Percentiles rank a stretch among this genome's conserved stretches.
Evolutionary conservation across 2,329 filamentous ascomycete genomes (phyloP).

Genomic region (Alternaria rosae): DNA sequence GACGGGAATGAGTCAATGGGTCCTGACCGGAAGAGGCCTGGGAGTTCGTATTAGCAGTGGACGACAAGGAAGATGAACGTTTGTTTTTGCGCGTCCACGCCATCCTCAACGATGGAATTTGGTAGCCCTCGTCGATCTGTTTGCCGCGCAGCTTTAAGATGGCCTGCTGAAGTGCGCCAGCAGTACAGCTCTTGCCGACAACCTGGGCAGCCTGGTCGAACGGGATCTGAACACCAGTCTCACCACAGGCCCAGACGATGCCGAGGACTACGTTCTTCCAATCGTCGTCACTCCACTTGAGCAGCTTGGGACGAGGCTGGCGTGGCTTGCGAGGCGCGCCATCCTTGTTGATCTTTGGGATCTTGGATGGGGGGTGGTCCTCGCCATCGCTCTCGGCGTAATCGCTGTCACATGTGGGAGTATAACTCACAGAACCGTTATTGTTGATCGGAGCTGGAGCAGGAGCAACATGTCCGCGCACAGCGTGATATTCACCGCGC

Average conservation of each 20-base stretch:
- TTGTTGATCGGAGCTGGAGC: background rate
- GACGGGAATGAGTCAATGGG: slow-evolving; percentile 1
- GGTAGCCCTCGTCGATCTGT: slow-evolving; percentile 28
- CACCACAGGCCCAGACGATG: slow-evolving; percentile 42
- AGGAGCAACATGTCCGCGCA: background rate
- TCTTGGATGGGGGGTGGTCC: slow-evolving; percentile 19
- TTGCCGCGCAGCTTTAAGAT: slow-evolving; percentile 40
- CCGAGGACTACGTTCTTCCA: slow-evolving; percentile 38
- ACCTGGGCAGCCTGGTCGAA: slow-evolving; percentile 40
- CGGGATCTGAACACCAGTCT: slow-evolving; percentile 37
- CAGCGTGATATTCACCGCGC: background rate
- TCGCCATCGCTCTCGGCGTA: slow-evolving; percentile 24
- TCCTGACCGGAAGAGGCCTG: slow-evolving; percentile 2
- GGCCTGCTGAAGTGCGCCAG: slow-evolving; percentile 43
- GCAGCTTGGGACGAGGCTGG: slow-evolving; percentile 36
- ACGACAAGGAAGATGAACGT: background rate
- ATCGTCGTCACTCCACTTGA: slow-evolving; percentile 42
- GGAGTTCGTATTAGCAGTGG: slow-evolving; percentile 13
- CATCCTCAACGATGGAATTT: slow-evolving; percentile 33
- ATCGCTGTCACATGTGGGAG: slow-evolving; percentile 18
- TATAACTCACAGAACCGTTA: slow-evolving; percentile 17
- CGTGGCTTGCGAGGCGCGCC: slow-evolving; percentile 40
- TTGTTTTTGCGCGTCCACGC: slow-evolving; percentile 32
- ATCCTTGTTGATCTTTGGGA: slow-evolving; percentile 38
- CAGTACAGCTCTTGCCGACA: slow-evolving; percentile 32